Conservation (phyloP, 306 rosid genomes). For the Astragalus glycyphyllos region DNA sequence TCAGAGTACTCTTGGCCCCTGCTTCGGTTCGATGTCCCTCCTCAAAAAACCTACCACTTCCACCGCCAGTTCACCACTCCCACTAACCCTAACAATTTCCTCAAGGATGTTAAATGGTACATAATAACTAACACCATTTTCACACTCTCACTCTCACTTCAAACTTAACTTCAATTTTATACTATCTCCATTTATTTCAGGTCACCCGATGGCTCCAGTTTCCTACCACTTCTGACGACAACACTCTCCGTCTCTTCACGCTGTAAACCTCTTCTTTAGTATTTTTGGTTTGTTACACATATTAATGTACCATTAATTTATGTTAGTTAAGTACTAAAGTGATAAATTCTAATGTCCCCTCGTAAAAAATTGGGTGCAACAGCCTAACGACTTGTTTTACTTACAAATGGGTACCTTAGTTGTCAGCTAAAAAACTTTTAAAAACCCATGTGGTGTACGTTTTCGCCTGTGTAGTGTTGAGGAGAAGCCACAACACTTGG, state of each 20-base stretch:
- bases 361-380: no score
- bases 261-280: no score
- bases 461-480: no score
- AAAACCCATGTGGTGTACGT: no score
- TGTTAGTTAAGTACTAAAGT: no score
- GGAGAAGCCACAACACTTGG: no score
- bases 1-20: constrained; percentile 58
- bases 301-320: no score
- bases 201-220: constrained; percentile 95
- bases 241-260: constrained; percentile 71
- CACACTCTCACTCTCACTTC: background rate
- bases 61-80: constrained; percentile 69
- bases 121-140: background rate
- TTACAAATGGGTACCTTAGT: no score
- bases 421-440: no score
- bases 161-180: background rate
- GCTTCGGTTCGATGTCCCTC: constrained; percentile 67
- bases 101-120: constrained; percentile 88
- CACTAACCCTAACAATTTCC: constrained; percentile 83
- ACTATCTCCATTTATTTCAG: constrained; percentile 40
- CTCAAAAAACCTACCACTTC: constrained; percentile 76
- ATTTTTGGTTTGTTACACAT: no score
- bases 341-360: no score
- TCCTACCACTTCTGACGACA: constrained; percentile 88
- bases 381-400: no score